Base-by-base conservation (phyloP, 1,284 basidiomycete species). In the Veloboletus limbatus region DNA sequence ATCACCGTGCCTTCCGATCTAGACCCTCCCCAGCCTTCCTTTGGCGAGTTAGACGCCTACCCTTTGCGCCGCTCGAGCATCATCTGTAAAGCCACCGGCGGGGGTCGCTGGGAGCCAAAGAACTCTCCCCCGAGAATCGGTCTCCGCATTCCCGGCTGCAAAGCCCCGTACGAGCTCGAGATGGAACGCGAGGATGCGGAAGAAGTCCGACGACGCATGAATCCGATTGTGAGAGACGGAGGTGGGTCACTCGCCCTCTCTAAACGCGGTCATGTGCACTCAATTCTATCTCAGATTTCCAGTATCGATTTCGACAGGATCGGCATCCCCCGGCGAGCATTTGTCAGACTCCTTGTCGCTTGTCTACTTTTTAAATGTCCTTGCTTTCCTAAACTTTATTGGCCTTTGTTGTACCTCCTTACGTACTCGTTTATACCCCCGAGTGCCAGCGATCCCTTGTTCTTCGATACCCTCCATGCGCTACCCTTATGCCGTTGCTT, bases 31-130 rank as follows among this genome's bases (percentile, higher is more conserved):
- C 65, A 70, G 42, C 73, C 70, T 41, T 78, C 79, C 2, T 76
- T 77, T 45, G 78, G 75, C 49, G 81, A 83, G 60, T 72, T 87
- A 18, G 77, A 78, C 46, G 73, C 81, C 1, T 88, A 88, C 53
- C 85, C 86, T 3, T 76, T 88, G 18, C 72, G 75, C 37, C 77
- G 77, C 42, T 76, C 80, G 6, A 80, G 77, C 54, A 70, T 75
- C 38, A 72, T 86, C 10, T 88, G 86, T 68, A 88, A 88, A 56
- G 82, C 80, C 3, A 78, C 76, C 16, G 85, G 86, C 37, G 85
- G 84, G 11, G 85, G 86, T 9, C 78, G 85, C 24, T 88, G 86
- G 85, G 75, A 76, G 52, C 86, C 85, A 17, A 82, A 82, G 59
- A 70, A 73, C 48, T 60, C 66, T 43, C 65, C 74, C 47, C 65